A percentile compares a stretch with the other conserved stretches of the same genome.
These are phyloP conservation scores for Rhizopogon vulgaris DNA, from an alignment of 768 basidiomycete genomes.

Conservation along the genomic window DNA sequence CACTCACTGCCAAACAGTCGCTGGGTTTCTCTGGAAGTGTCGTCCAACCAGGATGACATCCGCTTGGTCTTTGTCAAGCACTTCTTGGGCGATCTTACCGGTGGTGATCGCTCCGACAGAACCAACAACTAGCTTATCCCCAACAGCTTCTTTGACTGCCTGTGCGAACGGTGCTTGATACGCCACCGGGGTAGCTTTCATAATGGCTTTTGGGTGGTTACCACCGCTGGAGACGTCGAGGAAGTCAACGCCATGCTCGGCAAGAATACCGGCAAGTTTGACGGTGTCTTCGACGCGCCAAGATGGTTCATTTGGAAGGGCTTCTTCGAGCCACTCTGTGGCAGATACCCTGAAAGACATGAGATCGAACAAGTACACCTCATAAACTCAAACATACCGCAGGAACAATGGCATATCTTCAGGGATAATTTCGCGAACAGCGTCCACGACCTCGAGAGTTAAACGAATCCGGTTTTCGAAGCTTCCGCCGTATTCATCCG, in stretches of 20 bases:
- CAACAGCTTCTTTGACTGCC: conserved; percentile 42
- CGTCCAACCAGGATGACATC: conserved; percentile 46
- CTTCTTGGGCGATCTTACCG: conserved; percentile 35
- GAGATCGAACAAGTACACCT: not conserved
- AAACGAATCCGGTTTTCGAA: conserved; percentile 71
- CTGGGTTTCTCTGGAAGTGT: conserved; percentile 58
- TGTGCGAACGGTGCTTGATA: conserved; percentile 55
- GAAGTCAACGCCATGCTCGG: conserved; percentile 66
- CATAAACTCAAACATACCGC: conserved; percentile 31
- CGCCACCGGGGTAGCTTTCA: conserved; percentile 14
- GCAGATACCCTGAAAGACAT: conserved; percentile 49
- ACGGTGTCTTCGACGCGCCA: conserved; percentile 70
- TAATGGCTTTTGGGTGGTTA: conserved; percentile 33
- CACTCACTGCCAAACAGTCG: conserved; percentile 30
- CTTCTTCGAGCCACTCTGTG: conserved; percentile 65
- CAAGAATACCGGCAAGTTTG: conserved; percentile 50
- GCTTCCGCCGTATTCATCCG: conserved; percentile 67
- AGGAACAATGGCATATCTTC: conserved; percentile 65
- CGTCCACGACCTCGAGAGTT: conserved; percentile 49
- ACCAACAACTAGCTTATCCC: conserved; percentile 30
- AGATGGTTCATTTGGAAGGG: conserved; percentile 49
- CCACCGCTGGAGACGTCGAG: conserved; percentile 70
- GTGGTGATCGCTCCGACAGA: conserved; percentile 23
- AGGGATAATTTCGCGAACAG: conserved; percentile 51
- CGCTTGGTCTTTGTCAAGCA: conserved; percentile 36